Percentiles rank a stretch among this genome's conserved stretches.
Conservation (phyloP, 75 land plant species). For the Azolla pinnata region DNA sequence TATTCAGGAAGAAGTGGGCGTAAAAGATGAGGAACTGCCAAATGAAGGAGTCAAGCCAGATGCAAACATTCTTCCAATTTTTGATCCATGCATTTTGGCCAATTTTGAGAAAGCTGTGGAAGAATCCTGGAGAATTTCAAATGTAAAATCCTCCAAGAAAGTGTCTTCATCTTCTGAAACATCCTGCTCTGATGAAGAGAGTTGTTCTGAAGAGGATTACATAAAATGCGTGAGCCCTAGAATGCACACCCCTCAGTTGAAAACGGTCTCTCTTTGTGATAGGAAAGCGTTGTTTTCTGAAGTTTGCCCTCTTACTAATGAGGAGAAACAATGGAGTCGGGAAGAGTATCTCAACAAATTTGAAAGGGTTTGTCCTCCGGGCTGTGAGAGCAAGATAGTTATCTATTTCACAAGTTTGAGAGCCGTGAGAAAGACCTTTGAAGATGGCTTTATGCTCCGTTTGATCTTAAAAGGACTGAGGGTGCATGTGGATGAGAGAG, state of each 20-base stretch:
- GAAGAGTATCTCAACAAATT: not conserved
- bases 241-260: not conserved
- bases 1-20: not conserved
- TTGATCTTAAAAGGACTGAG: conserved; percentile 36
- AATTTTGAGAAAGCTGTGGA: not conserved
- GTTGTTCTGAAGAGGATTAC: not conserved
- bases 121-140: not conserved
- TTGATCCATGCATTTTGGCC: not conserved
- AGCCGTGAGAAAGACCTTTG: conserved; percentile 46
- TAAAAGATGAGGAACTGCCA: not conserved
- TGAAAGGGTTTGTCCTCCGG: conserved; percentile 11
- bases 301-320: not conserved
- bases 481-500: conserved; percentile 51
- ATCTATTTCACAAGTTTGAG: conserved; percentile 57
- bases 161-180: not conserved
- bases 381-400: conserved; percentile 25
- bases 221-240: not conserved
- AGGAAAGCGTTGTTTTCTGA: not conserved
- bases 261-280: not conserved
- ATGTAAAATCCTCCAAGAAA: not conserved
- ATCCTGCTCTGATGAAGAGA: not conserved
- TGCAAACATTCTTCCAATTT: not conserved
- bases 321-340: not conserved
- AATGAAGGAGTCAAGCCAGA: no score
- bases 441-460: conserved; percentile 42